A percentile compares a stretch with the other conserved stretches of the same genome.
These are phyloP conservation scores for Gentiana dahurica DNA, from an alignment of 257 asterid genomes.

Conservation along the genomic window DNA sequence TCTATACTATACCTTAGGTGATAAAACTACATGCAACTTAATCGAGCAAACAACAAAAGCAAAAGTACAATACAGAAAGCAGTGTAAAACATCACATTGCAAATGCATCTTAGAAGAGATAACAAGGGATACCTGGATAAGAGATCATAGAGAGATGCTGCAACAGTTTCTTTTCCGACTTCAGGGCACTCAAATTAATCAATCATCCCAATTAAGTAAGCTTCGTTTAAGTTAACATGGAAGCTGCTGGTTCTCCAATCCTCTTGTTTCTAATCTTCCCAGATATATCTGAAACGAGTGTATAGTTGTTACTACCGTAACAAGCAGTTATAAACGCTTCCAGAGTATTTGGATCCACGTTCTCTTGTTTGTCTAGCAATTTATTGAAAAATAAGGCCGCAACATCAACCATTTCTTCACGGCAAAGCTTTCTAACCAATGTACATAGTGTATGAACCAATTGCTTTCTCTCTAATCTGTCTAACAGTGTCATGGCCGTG, in stretches of 20 bases:
- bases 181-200: too few relatives aligned
- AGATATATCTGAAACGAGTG: slow-evolving; percentile 63
- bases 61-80: too few relatives aligned
- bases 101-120: too few relatives aligned
- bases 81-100: too few relatives aligned
- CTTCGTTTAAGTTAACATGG: too few relatives aligned
- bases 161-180: too few relatives aligned
- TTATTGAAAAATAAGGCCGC: slow-evolving; percentile 57
- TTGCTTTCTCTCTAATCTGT: slow-evolving; percentile 45
- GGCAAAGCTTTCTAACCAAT: slow-evolving; percentile 74
- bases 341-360: slow-evolving; percentile 54
- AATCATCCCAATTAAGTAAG: too few relatives aligned
- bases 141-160: too few relatives aligned
- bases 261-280: slow-evolving; percentile 36
- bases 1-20: too few relatives aligned
- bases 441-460: slow-evolving; percentile 62
- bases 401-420: slow-evolving; percentile 53
- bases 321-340: slow-evolving; percentile 75
- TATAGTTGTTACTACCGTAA: slow-evolving; percentile 54
- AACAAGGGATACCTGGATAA: too few relatives aligned
- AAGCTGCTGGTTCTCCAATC: slow-evolving; percentile 4
- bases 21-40: too few relatives aligned
- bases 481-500: slow-evolving; percentile 45
- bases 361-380: slow-evolving; percentile 34
- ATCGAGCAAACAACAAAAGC: too few relatives aligned